Percentiles rank a stretch among this genome's conserved stretches.
Evolutionary conservation across 208 protist genomes (phyloP).

Genomic region (Kentomonas sorsogonicus): DNA sequence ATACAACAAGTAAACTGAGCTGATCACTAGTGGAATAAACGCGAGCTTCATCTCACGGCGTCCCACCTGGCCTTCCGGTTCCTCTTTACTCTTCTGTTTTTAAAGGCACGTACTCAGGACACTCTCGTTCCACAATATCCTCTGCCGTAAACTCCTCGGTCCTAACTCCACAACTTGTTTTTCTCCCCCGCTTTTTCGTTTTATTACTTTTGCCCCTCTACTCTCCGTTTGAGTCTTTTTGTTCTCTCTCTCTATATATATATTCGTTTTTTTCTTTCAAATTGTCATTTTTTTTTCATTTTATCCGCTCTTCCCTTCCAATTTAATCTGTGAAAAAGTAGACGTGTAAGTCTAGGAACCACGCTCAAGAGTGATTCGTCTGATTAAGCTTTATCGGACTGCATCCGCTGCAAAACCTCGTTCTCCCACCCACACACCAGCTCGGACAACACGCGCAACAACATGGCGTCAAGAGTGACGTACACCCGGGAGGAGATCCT

Average conservation of each 20-base stretch:
- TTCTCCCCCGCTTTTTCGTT: constrained; percentile 10
- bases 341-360: no score
- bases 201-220: constrained; percentile 3
- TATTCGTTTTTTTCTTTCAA: constrained; percentile 9
- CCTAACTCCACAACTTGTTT: background rate
- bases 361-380: no score
- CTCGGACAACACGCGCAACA: no score
- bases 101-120: no score
- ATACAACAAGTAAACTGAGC: no score
- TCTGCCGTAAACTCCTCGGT: no score
- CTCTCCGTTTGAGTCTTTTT: background rate
- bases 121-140: no score
- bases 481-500: constrained; percentile 64
- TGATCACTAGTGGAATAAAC: background rate
- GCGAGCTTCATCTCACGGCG: background rate
- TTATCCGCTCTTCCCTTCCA: constrained; percentile 3
- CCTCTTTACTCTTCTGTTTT: background rate
- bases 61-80: background rate
- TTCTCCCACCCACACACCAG: no score
- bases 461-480: constrained; percentile 24
- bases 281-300: constrained; percentile 12
- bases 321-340: constrained; percentile 2
- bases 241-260: constrained; percentile 1
- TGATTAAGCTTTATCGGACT: no score
- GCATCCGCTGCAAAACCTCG: no score